phyloP scores from a whole-genome alignment of 768 basidiomycete genomes.

The Clitopilus hobsonii region DNA sequence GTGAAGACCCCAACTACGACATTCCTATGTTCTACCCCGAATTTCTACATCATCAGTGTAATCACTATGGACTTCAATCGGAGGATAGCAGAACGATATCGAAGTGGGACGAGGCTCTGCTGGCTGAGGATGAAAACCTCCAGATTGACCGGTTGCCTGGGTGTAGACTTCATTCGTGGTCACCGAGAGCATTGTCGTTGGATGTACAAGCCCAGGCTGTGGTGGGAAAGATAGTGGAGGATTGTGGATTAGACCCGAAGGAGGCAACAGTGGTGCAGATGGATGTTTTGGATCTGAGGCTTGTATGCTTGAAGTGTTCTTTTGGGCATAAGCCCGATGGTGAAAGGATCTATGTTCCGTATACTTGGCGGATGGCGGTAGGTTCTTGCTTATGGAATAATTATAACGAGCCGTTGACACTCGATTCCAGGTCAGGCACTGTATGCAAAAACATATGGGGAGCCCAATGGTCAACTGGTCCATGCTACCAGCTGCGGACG shows the following conservation, averaged over 20 bases:
- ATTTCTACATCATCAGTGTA: slow-evolving; percentile 28
- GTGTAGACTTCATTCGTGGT: slow-evolving; percentile 17
- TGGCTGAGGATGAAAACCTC: slow-evolving; percentile 11
- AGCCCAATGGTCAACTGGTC: too few relatives aligned
- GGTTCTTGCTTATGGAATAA: too few relatives aligned
- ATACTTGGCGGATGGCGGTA: slow-evolving; percentile 29
- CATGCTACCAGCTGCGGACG: too few relatives aligned
- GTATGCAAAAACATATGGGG: too few relatives aligned
- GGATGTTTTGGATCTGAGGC: slow-evolving; percentile 23
- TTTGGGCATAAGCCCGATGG: slow-evolving; percentile 28
- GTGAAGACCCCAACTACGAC: slow-evolving; percentile 2
- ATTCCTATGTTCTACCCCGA: slow-evolving; percentile 29
- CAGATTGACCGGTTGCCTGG: slow-evolving; percentile 5
- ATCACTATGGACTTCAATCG: slow-evolving; percentile 10
- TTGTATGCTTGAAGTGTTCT: slow-evolving; percentile 31
- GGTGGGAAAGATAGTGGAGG: slow-evolving; percentile 24
- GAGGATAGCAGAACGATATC: not conserved
- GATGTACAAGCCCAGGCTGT: slow-evolving; percentile 24
- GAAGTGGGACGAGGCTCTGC: slow-evolving; percentile 1
- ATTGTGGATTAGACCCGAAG: slow-evolving; percentile 20
- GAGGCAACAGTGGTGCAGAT: slow-evolving; percentile 19
- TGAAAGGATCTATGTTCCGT: slow-evolving; percentile 21
- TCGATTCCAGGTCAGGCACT: too few relatives aligned
- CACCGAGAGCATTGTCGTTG: slow-evolving; percentile 17
- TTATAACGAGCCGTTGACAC: too few relatives aligned